Evolutionary conservation across 1,284 basidiomycete genomes (phyloP).

Genomic region (Apiotrichum veenhuisii): DNA sequence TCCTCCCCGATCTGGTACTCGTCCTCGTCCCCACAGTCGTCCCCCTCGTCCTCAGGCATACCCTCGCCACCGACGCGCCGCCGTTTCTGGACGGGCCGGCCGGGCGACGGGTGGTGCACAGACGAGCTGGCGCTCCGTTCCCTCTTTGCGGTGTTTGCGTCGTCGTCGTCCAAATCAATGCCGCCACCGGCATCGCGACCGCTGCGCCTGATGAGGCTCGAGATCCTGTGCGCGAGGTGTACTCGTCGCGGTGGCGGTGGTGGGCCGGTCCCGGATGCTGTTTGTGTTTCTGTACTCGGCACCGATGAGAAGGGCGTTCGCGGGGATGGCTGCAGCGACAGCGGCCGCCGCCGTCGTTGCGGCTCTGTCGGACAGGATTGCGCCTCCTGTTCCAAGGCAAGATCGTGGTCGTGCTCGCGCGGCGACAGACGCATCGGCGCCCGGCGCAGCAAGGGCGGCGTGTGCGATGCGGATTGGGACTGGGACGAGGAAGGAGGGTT

Average conservation of each 20-base stretch:
- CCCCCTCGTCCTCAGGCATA: conserved; percentile 8
- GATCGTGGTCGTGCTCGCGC: too few relatives aligned
- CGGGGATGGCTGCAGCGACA: conserved; percentile 10
- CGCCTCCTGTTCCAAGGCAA: too few relatives aligned
- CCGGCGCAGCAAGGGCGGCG: too few relatives aligned
- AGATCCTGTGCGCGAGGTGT: not conserved
- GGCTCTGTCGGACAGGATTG: too few relatives aligned
- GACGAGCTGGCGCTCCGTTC: conserved; percentile 15
- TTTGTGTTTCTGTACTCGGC: not conserved
- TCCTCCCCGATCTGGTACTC: not conserved
- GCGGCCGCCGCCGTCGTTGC: not conserved
- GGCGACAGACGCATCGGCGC: too few relatives aligned
- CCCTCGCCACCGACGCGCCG: conserved; percentile 2
- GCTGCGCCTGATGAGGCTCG: not conserved
- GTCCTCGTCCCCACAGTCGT: not conserved
- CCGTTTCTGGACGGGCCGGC: conserved; percentile 9
- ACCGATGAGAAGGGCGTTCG: not conserved
- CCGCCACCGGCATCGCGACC: not conserved
- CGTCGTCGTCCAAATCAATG: not conserved
- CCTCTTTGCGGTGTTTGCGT: conserved; percentile 8
- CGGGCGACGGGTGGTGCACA: conserved; percentile 5
- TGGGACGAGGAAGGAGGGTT: too few relatives aligned
- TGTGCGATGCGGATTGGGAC: too few relatives aligned
- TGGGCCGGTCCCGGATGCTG: not conserved
- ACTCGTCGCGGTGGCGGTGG: too few relatives aligned